phyloP scores from a whole-genome alignment of 345 rosid genomes.

The Isatis tinctoria region DNA sequence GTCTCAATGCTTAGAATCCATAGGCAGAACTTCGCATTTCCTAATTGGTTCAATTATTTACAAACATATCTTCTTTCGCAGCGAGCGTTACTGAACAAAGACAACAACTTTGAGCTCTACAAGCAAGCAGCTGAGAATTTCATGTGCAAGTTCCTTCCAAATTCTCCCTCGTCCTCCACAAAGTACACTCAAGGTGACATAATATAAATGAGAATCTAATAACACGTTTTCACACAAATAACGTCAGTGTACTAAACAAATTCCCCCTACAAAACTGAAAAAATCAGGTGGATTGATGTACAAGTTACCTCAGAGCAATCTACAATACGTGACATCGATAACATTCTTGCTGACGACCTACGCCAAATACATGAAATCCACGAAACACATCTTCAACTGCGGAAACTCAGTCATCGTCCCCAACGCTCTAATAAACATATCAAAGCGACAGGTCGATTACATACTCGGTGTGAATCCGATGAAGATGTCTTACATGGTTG shows the following conservation, averaged over 20 bases:
- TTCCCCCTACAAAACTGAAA: not conserved
- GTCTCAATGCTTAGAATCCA: not conserved
- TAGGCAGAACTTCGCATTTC: not conserved
- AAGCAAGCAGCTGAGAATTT: slow-evolving; percentile 73
- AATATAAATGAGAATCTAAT: not conserved
- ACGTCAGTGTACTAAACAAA: not conserved
- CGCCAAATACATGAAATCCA: slow-evolving; percentile 68
- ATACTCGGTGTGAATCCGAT: slow-evolving; percentile 78
- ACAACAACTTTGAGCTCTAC: slow-evolving; percentile 54
- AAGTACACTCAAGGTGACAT: slow-evolving; percentile 69
- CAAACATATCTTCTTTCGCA: slow-evolving; percentile 40
- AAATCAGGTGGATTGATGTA: slow-evolving; percentile 69
- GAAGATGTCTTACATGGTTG: slow-evolving; percentile 85
- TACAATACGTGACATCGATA: slow-evolving; percentile 82
- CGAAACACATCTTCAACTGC: slow-evolving; percentile 54
- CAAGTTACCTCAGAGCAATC: slow-evolving; percentile 69
- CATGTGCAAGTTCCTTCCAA: slow-evolving; percentile 78
- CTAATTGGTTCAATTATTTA: slow-evolving; percentile 32
- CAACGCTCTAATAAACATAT: slow-evolving; percentile 41
- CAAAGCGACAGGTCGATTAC: slow-evolving; percentile 78
- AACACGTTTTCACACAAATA: not conserved
- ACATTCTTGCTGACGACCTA: slow-evolving; percentile 74
- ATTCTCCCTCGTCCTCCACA: slow-evolving; percentile 71
- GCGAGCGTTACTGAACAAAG: slow-evolving; percentile 36
- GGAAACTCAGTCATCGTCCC: slow-evolving; percentile 58